Percentiles rank a stretch among this genome's conserved stretches.
Conservation (phyloP, 2,329 filamentous ascomycete genomes). For the Kalmusia sp. region DNA sequence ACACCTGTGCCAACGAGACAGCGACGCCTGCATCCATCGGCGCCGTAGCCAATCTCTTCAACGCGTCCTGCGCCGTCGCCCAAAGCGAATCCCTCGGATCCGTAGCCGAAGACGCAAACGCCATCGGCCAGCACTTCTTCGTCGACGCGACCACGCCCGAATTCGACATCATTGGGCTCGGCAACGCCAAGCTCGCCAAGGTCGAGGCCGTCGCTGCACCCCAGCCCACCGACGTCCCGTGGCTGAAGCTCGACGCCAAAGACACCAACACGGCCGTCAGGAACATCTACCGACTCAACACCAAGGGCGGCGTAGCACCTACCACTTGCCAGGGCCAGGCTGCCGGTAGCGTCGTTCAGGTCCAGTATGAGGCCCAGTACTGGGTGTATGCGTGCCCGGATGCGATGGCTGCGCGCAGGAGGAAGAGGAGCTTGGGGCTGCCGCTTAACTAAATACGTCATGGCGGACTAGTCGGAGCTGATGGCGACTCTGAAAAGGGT, state of each 20-base stretch:
- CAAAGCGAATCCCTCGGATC: conserved; percentile 32
- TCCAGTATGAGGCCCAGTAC: conserved; percentile 87
- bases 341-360: conserved; percentile 62
- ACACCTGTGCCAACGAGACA: conserved; percentile 49
- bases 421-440: conserved; percentile 11
- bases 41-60: conserved; percentile 55
- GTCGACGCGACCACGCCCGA: conserved; percentile 72
- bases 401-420: conserved; percentile 9
- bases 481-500: neutral
- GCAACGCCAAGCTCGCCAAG: conserved; percentile 73
- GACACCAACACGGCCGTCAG: conserved; percentile 57
- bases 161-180: conserved; percentile 76
- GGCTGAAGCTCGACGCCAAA: conserved; percentile 72
- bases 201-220: conserved; percentile 70
- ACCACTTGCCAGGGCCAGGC: conserved; percentile 66
- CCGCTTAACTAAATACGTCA: conserved; percentile 5
- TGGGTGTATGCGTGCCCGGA: conserved; percentile 59
- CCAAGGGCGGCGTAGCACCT: conserved; percentile 79
- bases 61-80: conserved; percentile 48
- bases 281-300: conserved; percentile 83
- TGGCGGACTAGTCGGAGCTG: neutral
- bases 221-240: conserved; percentile 69
- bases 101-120: conserved; percentile 26
- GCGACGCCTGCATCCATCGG: conserved; percentile 49
- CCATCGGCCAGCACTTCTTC: conserved; percentile 81